Percentiles rank a stretch among this genome's conserved stretches.
phyloP scores from a whole-genome alignment of 1,139 yeast species.

The Saccharomyces pastorianus region DNA sequence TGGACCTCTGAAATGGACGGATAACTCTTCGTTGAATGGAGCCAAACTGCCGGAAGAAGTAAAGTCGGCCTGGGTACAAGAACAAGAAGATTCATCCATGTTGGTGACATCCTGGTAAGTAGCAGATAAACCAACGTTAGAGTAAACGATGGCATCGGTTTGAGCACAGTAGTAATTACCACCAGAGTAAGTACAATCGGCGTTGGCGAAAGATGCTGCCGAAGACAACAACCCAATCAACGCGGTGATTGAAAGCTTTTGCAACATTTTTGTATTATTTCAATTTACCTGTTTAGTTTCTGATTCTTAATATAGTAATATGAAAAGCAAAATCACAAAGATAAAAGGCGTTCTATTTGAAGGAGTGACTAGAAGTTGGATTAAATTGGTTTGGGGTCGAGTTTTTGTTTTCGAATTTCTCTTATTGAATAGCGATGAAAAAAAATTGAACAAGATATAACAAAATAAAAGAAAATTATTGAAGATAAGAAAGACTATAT shows the following conservation, averaged over 20 bases:
- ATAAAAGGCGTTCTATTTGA: neutral
- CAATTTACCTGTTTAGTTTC: neutral
- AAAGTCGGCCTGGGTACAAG: slow-evolving; percentile 44
- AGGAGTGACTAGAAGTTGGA: slow-evolving; percentile 13
- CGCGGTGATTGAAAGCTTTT: neutral
- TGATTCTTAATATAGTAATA: neutral
- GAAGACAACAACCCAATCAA: slow-evolving; percentile 11
- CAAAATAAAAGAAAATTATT: neutral
- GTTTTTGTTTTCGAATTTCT: neutral
- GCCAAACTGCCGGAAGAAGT: slow-evolving; percentile 70
- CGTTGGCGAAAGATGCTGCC: slow-evolving; percentile 26
- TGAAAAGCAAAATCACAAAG: neutral
- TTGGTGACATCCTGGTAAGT: slow-evolving; percentile 62
- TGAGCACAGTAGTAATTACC: slow-evolving; percentile 82
- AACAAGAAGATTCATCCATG: slow-evolving; percentile 62
- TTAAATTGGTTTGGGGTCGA: neutral
- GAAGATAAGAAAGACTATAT: neutral
- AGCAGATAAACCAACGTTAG: slow-evolving; percentile 72
- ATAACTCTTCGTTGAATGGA: slow-evolving; percentile 81
- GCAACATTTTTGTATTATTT: slow-evolving; percentile 6
- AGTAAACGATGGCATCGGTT: slow-evolving; percentile 60
- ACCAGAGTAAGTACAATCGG: slow-evolving; percentile 39
- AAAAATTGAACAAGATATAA: neutral
- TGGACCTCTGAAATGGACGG: slow-evolving; percentile 95
- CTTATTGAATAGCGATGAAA: neutral